Conservation (phyloP, 2,329 filamentous ascomycete genomes). For the Ophiostoma triangulosporum region DNA sequence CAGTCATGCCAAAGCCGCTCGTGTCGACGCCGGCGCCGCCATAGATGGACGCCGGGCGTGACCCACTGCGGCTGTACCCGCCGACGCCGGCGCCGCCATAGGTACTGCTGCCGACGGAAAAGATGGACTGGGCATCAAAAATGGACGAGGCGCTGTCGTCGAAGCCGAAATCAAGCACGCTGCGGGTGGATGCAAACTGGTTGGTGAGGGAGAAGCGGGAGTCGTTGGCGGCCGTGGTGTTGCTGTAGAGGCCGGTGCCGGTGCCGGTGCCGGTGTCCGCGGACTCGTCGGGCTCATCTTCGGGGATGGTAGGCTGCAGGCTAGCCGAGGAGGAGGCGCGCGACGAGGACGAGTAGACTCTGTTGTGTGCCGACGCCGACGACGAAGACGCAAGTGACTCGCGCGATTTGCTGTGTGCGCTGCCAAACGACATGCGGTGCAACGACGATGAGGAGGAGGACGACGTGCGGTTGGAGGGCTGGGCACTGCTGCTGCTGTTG, state of each 20-base stretch:
- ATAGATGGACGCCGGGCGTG: background rate
- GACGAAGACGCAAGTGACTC: background rate
- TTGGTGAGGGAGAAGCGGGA: conserved; percentile 34
- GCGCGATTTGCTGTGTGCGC: background rate
- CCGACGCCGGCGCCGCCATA: background rate
- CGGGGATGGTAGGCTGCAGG: background rate
- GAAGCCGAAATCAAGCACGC: conserved; percentile 33
- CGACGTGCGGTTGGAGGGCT: conserved; percentile 10
- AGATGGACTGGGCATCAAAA: conserved; percentile 19
- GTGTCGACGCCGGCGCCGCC: background rate
- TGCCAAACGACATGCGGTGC: conserved; percentile 3
- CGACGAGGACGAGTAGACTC: background rate
- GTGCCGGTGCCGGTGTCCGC: background rate
- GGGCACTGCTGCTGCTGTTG: conserved; percentile 7
- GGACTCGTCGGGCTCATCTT: background rate
- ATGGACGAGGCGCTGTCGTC: conserved; percentile 32
- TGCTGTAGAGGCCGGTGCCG: conserved; percentile 8
- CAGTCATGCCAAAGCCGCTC: background rate
- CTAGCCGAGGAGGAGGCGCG: background rate
- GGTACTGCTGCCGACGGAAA: conserved; percentile 8
- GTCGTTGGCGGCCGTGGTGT: conserved; percentile 21
- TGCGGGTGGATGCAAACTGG: conserved; percentile 33
- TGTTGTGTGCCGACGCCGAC: background rate
- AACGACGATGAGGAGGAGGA: conserved; percentile 10
- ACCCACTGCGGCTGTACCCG: background rate